Evolutionary conservation across 176 grass and related monocot species (phyloP).

Genomic region (Avena eriantha): DNA sequence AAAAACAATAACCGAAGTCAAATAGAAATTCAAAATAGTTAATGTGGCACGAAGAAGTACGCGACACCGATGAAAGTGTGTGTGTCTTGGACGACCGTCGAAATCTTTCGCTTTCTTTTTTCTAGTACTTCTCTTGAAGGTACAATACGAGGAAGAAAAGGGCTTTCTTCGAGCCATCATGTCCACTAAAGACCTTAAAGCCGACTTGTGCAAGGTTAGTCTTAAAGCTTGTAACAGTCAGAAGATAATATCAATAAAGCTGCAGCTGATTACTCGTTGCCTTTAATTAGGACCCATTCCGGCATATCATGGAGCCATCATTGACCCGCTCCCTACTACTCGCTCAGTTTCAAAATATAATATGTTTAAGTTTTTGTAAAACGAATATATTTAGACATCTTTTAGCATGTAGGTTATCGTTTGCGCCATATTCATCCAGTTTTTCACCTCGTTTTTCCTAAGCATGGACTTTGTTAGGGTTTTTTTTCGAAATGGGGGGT

Average conservation of each 20-base stretch:
- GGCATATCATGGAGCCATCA: not conserved
- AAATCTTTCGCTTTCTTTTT: not conserved
- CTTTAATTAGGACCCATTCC: conserved; percentile 15
- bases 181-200: not conserved
- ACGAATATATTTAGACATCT: too few species aligned
- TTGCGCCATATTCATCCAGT: conserved; percentile 24
- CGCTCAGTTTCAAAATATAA: too few species aligned
- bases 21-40: too few species aligned
- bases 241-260: conserved; percentile 38
- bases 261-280: not conserved
- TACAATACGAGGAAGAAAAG: not conserved
- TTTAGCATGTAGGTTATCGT: not conserved
- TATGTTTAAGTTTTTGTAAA: too few species aligned
- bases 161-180: conserved; percentile 33
- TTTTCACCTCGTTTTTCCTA: not conserved
- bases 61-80: too few species aligned
- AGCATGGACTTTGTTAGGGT: conserved; percentile 46
- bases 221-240: conserved; percentile 21
- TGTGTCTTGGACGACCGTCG: too few species aligned
- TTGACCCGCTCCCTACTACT: conserved; percentile 1
- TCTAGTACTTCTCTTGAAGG: not conserved
- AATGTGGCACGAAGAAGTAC: too few species aligned
- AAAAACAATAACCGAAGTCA: too few species aligned
- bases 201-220: conserved; percentile 4
- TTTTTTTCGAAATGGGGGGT: too few species aligned